Conservation (phyloP, 805 yeast species). For the Wickerhamomyces chambardii region DNA sequence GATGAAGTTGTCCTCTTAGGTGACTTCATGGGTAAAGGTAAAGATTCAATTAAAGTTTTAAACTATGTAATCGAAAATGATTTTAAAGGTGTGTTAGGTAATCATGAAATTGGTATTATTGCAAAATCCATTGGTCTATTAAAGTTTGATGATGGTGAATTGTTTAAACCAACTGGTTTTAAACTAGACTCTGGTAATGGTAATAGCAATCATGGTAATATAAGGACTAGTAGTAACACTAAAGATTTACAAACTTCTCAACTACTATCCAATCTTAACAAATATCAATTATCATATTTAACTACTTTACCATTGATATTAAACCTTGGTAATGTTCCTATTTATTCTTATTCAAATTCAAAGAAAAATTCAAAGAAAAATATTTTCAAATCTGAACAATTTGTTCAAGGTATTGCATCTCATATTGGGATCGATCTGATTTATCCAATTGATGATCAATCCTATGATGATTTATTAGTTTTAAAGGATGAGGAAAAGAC, state of each 20-base stretch:
- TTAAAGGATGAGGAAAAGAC: slow-evolving; percentile 67
- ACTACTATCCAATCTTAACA: slow-evolving; percentile 25
- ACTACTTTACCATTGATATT: slow-evolving; percentile 57
- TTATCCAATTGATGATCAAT: slow-evolving; percentile 31
- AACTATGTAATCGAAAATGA: slow-evolving; percentile 51
- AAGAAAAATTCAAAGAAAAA: too few relatives aligned
- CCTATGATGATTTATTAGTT: slow-evolving; percentile 53
- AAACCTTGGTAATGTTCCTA: slow-evolving; percentile 46
- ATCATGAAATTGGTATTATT: slow-evolving; percentile 74
- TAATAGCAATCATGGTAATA: too few relatives aligned
- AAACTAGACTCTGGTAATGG: too few relatives aligned
- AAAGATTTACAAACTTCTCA: too few relatives aligned
- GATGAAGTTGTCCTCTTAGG: slow-evolving; percentile 72
- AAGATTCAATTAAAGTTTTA: slow-evolving; percentile 59
- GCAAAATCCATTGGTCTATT: slow-evolving; percentile 45
- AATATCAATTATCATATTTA: slow-evolving; percentile 52
- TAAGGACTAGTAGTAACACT: too few relatives aligned
- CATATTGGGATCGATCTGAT: slow-evolving; percentile 6
- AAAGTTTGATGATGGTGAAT: slow-evolving; percentile 10
- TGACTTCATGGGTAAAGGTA: slow-evolving; percentile 82
- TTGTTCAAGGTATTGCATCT: slow-evolving; percentile 22
- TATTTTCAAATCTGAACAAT: too few relatives aligned
- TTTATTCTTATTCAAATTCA: slow-evolving; percentile 7
- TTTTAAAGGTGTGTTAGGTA: slow-evolving; percentile 76
- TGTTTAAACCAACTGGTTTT: slow-evolving; percentile 1